Base-by-base conservation (phyloP, 306 rosid species). In the Hippophae rhamnoides region DNA sequence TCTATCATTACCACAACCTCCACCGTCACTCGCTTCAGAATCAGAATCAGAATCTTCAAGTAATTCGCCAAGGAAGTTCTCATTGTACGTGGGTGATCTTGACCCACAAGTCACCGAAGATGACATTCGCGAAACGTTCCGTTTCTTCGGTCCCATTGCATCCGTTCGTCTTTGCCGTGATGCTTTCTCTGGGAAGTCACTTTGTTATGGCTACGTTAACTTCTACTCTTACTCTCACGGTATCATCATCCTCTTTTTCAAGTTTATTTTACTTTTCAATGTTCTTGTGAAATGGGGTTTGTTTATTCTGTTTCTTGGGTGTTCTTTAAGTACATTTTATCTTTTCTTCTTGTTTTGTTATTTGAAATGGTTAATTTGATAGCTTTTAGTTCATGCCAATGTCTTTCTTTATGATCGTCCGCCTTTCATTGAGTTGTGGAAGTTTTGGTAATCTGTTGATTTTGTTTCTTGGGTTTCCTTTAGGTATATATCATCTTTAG, bases 11-110 rank as follows among this genome's bases (percentile, higher is more conserved):
- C 43, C 31, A 0, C 14, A 14, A 5, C 9, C 45, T 7, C 13
- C 23, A 6, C 8, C n/a, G 43, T 59, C 23, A 31, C 38, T 31
- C 38, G 38, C 38, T 31, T 4, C 38, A 31, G 38, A 31, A 31
- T 31, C 38, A 31, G 38, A 31, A 31, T 31, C 38, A 31, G 38
- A 31, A 4, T 31, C 38, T 31, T 31, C 38, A 5, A 46, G 3
- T 7, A 41, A 51, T 52, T 10, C 46, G 51, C 8, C 10, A 14
- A 10, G 9, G 23, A 51, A 23, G 9, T 7, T 41, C 18, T 67
- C 72, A 5, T 47, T 67, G 52, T 67, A 67, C 38, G 65, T 67
- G 47, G 60, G 65, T 10, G 72, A 67, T 41, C 54, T 67, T 13
- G 53, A 67, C 65, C 41, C 65, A 27, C 43, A 43, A 5, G 65